Evolutionary conservation across 305 asterid species (phyloP), one percentile per base, ranked within the genome.

Genomic region (Fraxinus greggii): DNA sequence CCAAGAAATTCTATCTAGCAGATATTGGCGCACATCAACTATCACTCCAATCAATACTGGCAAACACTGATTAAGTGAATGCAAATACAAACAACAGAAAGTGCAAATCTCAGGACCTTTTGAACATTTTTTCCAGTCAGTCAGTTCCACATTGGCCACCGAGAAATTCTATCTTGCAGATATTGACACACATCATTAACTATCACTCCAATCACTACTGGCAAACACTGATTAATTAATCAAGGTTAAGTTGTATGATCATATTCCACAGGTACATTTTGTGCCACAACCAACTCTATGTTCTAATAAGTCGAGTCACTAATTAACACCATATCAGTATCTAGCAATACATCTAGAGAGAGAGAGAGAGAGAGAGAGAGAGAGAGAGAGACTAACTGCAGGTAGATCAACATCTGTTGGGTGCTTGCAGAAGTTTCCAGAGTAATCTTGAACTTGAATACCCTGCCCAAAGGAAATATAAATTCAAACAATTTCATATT

Each of bases 371-470:
- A 84, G 81, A 75, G 84, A 21, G 84, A 75, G 84, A 75, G 86
- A 79, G 84, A 79, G 83, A 86, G 85, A 85, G 89, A 86, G 69
- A 88, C 86, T 73, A 80, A 96, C 98, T 81, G 95, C 97, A 42
- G 99, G 98, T 84, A 96, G 89, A 86, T 94, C 98, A 76, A 96
- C 94, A 85, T 94, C 99, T 29, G 99, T 91, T 69, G 99, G 99
- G 81, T 94, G 94, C 88, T 83, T 93, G 86, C 94, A 92, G 86
- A 94, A 96, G 87, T 94, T 96, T 70, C 99, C 99, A 82, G 87
- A 88, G 86, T 96, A 96, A 65, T 96, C 99, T 87, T 93, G 95
- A 85, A 96, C 97, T 91, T 94, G 97, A 86, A 96, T 91, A 78
- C 98, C 99, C 99, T 94, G 87, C 77, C 78, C 79, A 77, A 63